A percentile compares a stretch with the other conserved stretches of the same genome.
Conservation (phyloP, 1,284 basidiomycete genomes). For the Pisolithus thermaeus region DNA sequence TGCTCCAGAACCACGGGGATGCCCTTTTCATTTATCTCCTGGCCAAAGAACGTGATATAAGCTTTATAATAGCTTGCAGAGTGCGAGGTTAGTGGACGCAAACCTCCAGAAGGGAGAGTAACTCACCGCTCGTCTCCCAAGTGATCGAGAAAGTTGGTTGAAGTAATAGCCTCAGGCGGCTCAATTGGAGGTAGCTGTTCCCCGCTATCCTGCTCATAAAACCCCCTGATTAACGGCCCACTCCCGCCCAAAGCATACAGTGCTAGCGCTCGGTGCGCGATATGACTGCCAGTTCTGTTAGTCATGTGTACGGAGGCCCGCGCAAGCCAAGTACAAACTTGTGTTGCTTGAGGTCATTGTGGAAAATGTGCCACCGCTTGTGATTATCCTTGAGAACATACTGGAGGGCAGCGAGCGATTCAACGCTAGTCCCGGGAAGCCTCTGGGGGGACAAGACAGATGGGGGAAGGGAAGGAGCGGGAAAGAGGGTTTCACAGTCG, state of each 20-base stretch:
- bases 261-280: slow-evolving; percentile 39
- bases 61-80: slow-evolving; percentile 47
- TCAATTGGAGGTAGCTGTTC: slow-evolving; percentile 29
- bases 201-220: slow-evolving; percentile 29
- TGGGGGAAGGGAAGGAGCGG: slow-evolving; percentile 19
- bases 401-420: slow-evolving; percentile 19
- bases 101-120: background rate
- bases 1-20: slow-evolving; percentile 42
- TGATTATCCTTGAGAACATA: slow-evolving; percentile 25
- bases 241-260: slow-evolving; percentile 39
- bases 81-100: no score
- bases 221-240: slow-evolving; percentile 29
- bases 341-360: slow-evolving; percentile 20
- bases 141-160: slow-evolving; percentile 39
- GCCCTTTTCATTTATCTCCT: slow-evolving; percentile 39
- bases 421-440: slow-evolving; percentile 14
- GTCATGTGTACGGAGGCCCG: background rate
- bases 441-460: slow-evolving; percentile 23
- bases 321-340: slow-evolving; percentile 11
- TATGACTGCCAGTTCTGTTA: slow-evolving; percentile 28
- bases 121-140: slow-evolving; percentile 37
- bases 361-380: slow-evolving; percentile 21
- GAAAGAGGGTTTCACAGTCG: no score
- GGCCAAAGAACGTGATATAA: slow-evolving; percentile 54
- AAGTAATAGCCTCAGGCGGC: slow-evolving; percentile 35